A percentile compares a stretch with the other conserved stretches of the same genome.
These are phyloP conservation scores for Blumeria graminis DNA, from an alignment of 2,329 filamentous ascomycete species.

Conservation along the genomic window DNA sequence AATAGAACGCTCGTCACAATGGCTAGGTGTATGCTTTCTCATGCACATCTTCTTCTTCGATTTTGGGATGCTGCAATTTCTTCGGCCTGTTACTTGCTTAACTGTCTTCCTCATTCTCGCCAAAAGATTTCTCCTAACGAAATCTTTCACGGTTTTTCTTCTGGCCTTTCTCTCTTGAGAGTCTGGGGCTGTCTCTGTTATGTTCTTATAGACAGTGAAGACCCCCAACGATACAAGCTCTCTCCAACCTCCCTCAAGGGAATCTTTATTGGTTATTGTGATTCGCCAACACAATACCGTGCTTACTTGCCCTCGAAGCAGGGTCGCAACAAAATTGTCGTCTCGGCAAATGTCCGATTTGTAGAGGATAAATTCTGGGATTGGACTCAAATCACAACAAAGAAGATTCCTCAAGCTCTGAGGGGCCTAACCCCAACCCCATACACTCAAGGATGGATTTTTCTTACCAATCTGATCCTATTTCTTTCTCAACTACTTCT, in stretches of 20 bases:
- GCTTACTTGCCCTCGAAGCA: not conserved
- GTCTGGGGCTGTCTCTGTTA: not conserved
- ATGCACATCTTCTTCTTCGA: not conserved
- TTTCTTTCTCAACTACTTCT: too few relatives aligned
- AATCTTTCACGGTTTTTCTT: not conserved
- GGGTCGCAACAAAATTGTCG: not conserved
- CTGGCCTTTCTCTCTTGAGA: not conserved
- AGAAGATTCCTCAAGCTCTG: too few relatives aligned
- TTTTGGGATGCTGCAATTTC: not conserved
- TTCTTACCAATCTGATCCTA: too few relatives aligned
- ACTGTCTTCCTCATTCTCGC: not conserved
- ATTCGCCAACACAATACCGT: not conserved
- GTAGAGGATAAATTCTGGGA: not conserved
- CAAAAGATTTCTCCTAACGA: not conserved
- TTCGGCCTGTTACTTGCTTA: not conserved
- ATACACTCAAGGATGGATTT: too few relatives aligned
- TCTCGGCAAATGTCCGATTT: not conserved
- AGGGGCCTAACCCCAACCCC: too few relatives aligned
- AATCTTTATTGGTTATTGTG: not conserved
- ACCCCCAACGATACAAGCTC: not conserved
- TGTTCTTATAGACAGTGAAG: not conserved
- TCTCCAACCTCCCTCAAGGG: not conserved
- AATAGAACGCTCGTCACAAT: not conserved
- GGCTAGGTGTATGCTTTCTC: not conserved
- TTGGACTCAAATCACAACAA: not conserved